These are phyloP conservation scores for Erodium trifolium DNA, from an alignment of 441 rosid genomes.

Conservation along the genomic window DNA sequence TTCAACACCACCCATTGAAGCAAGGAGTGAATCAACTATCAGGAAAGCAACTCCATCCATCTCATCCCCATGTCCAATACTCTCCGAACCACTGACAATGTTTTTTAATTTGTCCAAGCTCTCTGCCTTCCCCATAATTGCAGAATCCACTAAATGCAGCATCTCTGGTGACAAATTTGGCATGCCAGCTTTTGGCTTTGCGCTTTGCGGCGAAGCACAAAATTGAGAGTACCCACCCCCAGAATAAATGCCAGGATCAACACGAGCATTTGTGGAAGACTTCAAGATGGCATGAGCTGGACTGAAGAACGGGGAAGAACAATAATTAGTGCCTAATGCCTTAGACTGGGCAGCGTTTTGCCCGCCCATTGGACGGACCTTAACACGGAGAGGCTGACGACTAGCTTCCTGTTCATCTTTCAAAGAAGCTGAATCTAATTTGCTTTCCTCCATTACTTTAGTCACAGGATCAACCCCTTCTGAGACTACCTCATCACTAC, in stretches of 20 bases:
- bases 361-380: constrained; percentile 29
- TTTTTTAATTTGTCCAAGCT: constrained; percentile 80
- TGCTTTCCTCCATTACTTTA: constrained; percentile 47
- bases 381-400: constrained; percentile 14
- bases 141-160: constrained; percentile 96
- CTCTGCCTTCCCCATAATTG: constrained; percentile 96
- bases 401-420: constrained; percentile 53
- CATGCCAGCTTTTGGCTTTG: constrained; percentile 27
- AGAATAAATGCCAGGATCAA: constrained; percentile 39
- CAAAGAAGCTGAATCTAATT: constrained; percentile 78
- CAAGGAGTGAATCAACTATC: constrained; percentile 95
- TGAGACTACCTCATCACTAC: constrained; percentile 21
- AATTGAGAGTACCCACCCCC: constrained; percentile 26
- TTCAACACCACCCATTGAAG: constrained; percentile 99
- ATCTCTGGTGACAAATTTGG: constrained; percentile 88
- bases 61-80: constrained; percentile 67
- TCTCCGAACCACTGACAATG: constrained; percentile 72
- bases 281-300: constrained; percentile 40
- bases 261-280: constrained; percentile 44
- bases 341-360: constrained; percentile 29
- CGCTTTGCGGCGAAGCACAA: constrained; percentile 49
- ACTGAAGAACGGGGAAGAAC: constrained; percentile 44
- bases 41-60: constrained; percentile 66
- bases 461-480: constrained; percentile 31
- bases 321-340: constrained; percentile 18